Evolutionary conservation across 495 filamentous ascomycete genomes (phyloP), one percentile per base, ranked within the genome.

Genomic region (Choiromyces venosus): DNA sequence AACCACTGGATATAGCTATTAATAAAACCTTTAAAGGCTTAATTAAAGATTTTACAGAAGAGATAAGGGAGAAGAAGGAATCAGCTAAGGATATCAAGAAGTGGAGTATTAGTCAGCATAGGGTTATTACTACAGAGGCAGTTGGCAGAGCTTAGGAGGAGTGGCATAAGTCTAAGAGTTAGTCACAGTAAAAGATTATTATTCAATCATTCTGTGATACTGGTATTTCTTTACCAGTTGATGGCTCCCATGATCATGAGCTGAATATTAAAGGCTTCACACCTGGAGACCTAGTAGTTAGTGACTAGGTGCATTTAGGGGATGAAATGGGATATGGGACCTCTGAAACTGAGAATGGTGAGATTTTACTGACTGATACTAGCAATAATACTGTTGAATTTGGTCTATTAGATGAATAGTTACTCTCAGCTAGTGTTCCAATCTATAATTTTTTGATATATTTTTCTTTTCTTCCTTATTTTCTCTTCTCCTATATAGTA

Each of bases 241-340:
- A n/a, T n/a, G n/a, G n/a, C n/a, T n/a, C n/a, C n/a, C n/a, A n/a
- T n/a, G n/a, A n/a, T n/a, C n/a, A n/a, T n/a, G n/a, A n/a, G n/a
- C n/a, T n/a, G n/a, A n/a, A n/a, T n/a, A n/a, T n/a, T n/a, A n/a
- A n/a, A n/a, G n/a, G n/a, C n/a, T n/a, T n/a, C n/a, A n/a, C n/a
- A n/a, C n/a, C n/a, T n/a, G n/a, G n/a, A n/a, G n/a, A 68, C n/a
- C 44, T 68, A 40, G 67, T 68, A 29, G 38, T 68, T 68, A 40
- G 67, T 37, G 67, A 68, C 35, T 68, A 40, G 67, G 37, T 40
- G 29, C 67, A n/a, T 1, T 19, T 40, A 82, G 71, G 37, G 19
- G 67, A 46, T 10, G 67, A 69, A 44, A 33, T 16, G 33, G 38
- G 67, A n/a, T 44, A 69, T 37, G 38, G 38, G 38, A 29, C 10